These are phyloP conservation scores for Paramecium biaurelia DNA, from an alignment of 73 alveolate species.

Conservation along the genomic window DNA sequence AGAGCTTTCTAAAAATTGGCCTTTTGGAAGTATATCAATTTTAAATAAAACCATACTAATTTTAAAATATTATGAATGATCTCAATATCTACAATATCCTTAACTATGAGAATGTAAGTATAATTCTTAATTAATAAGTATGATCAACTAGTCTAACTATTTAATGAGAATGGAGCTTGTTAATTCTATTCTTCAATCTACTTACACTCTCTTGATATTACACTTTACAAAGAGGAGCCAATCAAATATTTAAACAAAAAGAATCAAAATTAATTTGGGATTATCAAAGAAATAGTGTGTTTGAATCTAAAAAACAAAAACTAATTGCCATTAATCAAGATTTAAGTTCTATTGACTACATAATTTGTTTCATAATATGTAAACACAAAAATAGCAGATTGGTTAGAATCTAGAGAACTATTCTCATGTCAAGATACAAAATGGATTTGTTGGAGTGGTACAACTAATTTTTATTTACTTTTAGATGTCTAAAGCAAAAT, in stretches of 20 bases:
- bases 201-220: neutral
- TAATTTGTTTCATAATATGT: neutral
- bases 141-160: neutral
- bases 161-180: neutral
- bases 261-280: neutral
- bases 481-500: neutral
- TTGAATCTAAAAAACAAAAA: neutral
- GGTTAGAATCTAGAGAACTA: neutral
- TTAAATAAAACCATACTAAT: neutral
- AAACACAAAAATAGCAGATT: neutral
- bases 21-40: neutral
- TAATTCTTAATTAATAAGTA: neutral
- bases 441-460: conserved; percentile 19
- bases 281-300: neutral
- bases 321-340: neutral
- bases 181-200: neutral
- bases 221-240: neutral
- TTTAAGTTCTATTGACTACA: neutral
- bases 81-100: neutral
- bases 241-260: neutral
- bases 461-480: neutral
- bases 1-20: conserved; percentile 8
- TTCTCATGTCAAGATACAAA: neutral
- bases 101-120: neutral
- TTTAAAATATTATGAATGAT: neutral